Conservation (phyloP, 2,329 filamentous ascomycete species). For the Lasiodiplodia sp. region DNA sequence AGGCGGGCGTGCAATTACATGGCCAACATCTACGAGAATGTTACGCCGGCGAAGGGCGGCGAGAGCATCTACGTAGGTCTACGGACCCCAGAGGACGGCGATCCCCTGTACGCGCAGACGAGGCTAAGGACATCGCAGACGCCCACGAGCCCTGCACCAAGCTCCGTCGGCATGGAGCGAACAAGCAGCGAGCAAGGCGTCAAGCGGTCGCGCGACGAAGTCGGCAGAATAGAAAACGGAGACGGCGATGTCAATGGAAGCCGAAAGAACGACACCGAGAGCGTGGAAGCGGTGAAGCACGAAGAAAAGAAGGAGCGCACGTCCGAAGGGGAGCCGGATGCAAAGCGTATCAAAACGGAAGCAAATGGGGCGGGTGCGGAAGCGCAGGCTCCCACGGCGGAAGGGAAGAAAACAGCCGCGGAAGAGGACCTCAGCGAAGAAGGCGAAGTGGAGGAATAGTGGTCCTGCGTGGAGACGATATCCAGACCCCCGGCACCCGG, state of each 20-base stretch:
- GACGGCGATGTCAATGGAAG: slow-evolving; percentile 32
- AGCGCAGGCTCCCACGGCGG: slow-evolving; percentile 14
- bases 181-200: slow-evolving; percentile 38
- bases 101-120: slow-evolving; percentile 39
- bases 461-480: slow-evolving; percentile 13
- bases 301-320: slow-evolving; percentile 10
- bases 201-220: slow-evolving; percentile 34
- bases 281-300: slow-evolving; percentile 17
- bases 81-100: slow-evolving; percentile 46
- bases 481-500: slow-evolving; percentile 1
- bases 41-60: slow-evolving; percentile 47
- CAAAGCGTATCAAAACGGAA: slow-evolving; percentile 32
- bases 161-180: slow-evolving; percentile 36
- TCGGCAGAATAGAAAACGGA: slow-evolving; percentile 29
- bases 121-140: slow-evolving; percentile 41
- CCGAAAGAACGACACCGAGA: slow-evolving; percentile 6
- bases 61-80: slow-evolving; percentile 58
- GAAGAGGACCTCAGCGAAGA: slow-evolving; percentile 52
- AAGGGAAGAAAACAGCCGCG: slow-evolving; percentile 26
- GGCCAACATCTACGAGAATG: slow-evolving; percentile 61
- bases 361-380: slow-evolving; percentile 22
- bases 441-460: slow-evolving; percentile 56
- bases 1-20: slow-evolving; percentile 78
- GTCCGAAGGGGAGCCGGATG: slow-evolving; percentile 22
- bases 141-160: slow-evolving; percentile 34